phyloP scores from a whole-genome alignment of 2,329 filamentous ascomycete species.

The Penicillium hordei region DNA sequence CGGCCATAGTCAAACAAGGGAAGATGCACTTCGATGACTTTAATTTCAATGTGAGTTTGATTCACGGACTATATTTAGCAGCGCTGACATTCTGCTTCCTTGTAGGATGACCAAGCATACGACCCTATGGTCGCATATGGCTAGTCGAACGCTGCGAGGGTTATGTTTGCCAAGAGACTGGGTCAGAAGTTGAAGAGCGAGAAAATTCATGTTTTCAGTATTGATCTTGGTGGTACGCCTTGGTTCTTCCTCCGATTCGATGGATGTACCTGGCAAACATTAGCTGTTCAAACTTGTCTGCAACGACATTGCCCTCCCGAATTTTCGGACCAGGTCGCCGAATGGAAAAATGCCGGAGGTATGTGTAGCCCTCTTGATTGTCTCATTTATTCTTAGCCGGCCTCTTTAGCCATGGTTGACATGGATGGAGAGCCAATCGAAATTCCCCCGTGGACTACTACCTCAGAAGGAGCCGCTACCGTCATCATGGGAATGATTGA shows the following conservation, averaged over 20 bases:
- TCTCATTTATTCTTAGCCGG: neutral
- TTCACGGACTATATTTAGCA: too few relatives aligned
- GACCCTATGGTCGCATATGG: constrained; percentile 49
- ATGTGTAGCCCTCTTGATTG: neutral
- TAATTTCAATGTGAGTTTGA: constrained; percentile 32
- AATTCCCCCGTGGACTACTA: constrained; percentile 18
- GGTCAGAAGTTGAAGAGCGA: constrained; percentile 35
- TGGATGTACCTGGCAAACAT: neutral
- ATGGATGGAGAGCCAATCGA: constrained; percentile 19
- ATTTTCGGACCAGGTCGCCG: constrained; percentile 6
- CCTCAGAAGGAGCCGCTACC: constrained; percentile 24
- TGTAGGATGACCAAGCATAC: constrained; percentile 40
- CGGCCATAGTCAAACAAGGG: constrained; percentile 26
- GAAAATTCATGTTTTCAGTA: constrained; percentile 40
- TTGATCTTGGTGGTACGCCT: constrained; percentile 45
- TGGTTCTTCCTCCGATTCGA: neutral
- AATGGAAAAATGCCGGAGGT: constrained; percentile 14
- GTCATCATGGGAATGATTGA: constrained; percentile 28
- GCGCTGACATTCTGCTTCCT: neutral
- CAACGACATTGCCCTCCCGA: constrained; percentile 14
- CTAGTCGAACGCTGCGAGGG: constrained; percentile 55
- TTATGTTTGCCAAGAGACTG: constrained; percentile 47
- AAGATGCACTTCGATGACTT: constrained; percentile 47
- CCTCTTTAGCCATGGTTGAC: constrained; percentile 4
- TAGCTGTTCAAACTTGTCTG: constrained; percentile 16